A percentile compares a stretch with the other conserved stretches of the same genome.
phyloP scores from a whole-genome alignment of 495 filamentous ascomycete genomes.

The Xylaria flabelliformis region DNA sequence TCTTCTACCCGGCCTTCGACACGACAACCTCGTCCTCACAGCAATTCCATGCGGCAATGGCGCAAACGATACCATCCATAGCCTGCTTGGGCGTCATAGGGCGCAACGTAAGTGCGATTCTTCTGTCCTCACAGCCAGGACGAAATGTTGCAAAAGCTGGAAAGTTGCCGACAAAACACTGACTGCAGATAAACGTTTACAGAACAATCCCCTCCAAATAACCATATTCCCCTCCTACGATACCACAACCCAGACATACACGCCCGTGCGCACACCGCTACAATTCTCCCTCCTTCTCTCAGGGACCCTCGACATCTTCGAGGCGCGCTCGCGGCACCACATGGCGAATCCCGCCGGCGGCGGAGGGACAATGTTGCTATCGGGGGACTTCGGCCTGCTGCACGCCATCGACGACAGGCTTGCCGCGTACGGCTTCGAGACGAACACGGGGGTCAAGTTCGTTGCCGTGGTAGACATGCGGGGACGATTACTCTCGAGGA shows the following conservation, averaged over 20 bases:
- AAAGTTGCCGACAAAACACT: background rate
- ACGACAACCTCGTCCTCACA: conserved; percentile 21
- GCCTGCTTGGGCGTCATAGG: conserved; percentile 94
- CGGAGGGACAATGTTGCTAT: conserved; percentile 49
- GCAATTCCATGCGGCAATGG: conserved; percentile 41
- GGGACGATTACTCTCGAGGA: conserved; percentile 51
- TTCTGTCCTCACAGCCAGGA: too few relatives aligned
- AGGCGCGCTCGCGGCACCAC: conserved; percentile 67
- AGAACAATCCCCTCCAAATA: conserved; percentile 98
- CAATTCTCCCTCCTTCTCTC: conserved; percentile 92
- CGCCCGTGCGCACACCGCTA: conserved; percentile 65
- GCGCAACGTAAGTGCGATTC: conserved; percentile 68
- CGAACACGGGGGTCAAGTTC: conserved; percentile 93
- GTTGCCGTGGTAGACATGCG: conserved; percentile 87
- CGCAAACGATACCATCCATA: conserved; percentile 69
- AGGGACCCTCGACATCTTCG: conserved; percentile 91
- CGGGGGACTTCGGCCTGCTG: conserved; percentile 87
- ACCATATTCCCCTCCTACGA: conserved; percentile 80
- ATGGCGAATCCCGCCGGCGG: conserved; percentile 42
- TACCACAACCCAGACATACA: conserved; percentile 47
- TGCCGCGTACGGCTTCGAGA: conserved; percentile 92
- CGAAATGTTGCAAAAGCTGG: too few relatives aligned
- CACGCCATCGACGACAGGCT: conserved; percentile 92
- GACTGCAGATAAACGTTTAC: background rate
- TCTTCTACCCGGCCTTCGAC: background rate